Base-by-base conservation (phyloP, 495 filamentous ascomycete species). In the Neurospora africana region DNA sequence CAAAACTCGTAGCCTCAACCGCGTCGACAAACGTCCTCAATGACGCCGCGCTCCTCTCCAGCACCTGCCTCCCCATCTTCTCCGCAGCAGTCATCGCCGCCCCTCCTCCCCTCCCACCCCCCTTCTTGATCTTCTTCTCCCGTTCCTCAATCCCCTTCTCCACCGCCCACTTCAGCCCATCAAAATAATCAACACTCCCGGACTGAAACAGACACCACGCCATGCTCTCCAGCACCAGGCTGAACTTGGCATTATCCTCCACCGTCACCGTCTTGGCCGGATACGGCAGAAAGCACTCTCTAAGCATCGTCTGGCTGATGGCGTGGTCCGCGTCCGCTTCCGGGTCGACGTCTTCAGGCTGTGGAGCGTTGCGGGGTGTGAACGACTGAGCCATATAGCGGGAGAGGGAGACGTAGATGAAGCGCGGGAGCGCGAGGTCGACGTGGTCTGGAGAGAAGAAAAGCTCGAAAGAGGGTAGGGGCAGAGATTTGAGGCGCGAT, bases 161-260 rank as follows among this genome's bases (percentile, higher is more conserved):
- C 19, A 92, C 85, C 0, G 89, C 87, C 2, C 75, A 72, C 19
- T 83, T 79, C 30, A 96, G 75, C 5, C 73, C 75, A 0, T 78
- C 73, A 19, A 84, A 87, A 65, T 87, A 81, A 27, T 75, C 76
- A 9, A 90, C 72, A 0, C 79, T 76, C 2, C 84, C 83, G 36
- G 33, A 33, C 33, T 71, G 74, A 74, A 82, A 81, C n/a, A 94
- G 76, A 5, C 91, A 80, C 61, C 89, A 85, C 69, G 95, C 74
- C 70, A 96, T 78, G 0, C 84, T 84, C 80, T 99, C 95, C 0
- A 97, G 78, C 69, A 92, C 77, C 4, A 97, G 80, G 5, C 90
- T 91, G 39, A 97, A 84, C 80, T 93, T 94, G 4, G 91, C 89
- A 76, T 98, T 97, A 68, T 96, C 92, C 6, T 85, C 85, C 0